Evolutionary conservation across 2,329 filamentous ascomycete species (phyloP), one percentile per base, ranked within the genome.

Genomic region (Ceratocystis ficicola): DNA sequence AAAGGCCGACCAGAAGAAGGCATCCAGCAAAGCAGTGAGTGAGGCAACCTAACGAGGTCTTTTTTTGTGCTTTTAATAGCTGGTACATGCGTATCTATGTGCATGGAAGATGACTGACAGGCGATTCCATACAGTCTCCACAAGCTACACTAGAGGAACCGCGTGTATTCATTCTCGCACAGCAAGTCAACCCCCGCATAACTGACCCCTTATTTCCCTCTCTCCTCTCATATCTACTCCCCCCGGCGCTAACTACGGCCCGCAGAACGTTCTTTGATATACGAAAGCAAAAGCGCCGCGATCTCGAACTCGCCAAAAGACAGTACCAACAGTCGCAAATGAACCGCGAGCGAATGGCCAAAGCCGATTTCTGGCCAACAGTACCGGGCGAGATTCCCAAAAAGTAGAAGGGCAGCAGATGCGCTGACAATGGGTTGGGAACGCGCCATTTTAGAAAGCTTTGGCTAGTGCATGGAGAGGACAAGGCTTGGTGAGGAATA

Each of bases 251-350:
- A 52, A 59, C 41, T 10, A 28, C 44, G 20, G 20, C 66, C 22
- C 59, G 63, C 71, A 94, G 90, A 71, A 82, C 85, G 30, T 96
- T 99, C 75, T 95, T 90, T 73, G 87, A 93, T 70, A 89, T 91
- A 77, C 85, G 94, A 17, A 74, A 96, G 63, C 85, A 90, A 73
- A 88, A 87, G 73, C 86, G 91, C 72, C 72, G 76, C 15, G 75
- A 77, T 50, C 72, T 71, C 0, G 76, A 77, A 55, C 71, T 72
- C 2, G 87, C 90, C 15, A 95, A 86, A 75, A 72, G 76, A 12
- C 75, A 77, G 48, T 71, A 70, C 1, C 76, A 77, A 55, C 71
- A 73, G 3, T 88, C 90, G 10, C 95, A 86, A 75, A 81, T 88
- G 64, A 94, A 93, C 72, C 84, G 86, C 55, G 90, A 96, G 74